Evolutionary conservation across 225 moss, liverwort and hornwort species (phyloP).

Genomic region (Pseudisothecium myosuroides): DNA sequence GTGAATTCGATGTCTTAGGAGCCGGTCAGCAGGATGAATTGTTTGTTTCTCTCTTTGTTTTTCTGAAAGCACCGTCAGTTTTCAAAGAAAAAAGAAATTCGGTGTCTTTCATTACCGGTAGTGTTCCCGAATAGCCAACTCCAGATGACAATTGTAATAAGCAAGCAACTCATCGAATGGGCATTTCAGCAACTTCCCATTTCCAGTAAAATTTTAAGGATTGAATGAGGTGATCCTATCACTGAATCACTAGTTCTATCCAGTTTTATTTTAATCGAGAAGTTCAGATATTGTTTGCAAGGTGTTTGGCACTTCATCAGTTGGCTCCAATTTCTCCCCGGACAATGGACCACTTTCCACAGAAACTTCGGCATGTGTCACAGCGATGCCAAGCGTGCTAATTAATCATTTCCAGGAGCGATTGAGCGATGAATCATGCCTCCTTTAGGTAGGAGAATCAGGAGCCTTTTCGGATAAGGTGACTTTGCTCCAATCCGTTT

Average conservation of each 20-base stretch:
- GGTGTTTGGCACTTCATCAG: background rate
- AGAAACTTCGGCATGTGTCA: background rate
- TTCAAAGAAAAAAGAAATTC: too few species aligned
- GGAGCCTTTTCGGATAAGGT: slow-evolving; percentile 8
- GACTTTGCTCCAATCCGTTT: background rate
- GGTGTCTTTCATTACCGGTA: too few species aligned
- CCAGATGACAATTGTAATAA: background rate
- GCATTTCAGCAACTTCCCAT: background rate
- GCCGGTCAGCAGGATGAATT: too few species aligned
- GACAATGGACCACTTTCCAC: background rate
- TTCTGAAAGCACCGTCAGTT: too few species aligned
- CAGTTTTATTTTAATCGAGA: background rate
- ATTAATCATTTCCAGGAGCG: background rate
- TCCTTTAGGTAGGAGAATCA: background rate
- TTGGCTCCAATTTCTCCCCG: background rate
- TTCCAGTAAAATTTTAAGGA: background rate
- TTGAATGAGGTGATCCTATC: background rate
- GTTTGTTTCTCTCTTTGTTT: too few species aligned
- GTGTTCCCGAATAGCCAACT: background rate
- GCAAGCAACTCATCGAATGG: background rate
- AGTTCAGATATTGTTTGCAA: background rate
- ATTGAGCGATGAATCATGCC: background rate
- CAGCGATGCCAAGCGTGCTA: background rate
- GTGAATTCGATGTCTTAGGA: too few species aligned
- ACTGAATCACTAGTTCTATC: too few species aligned